Percentiles rank a stretch among this genome's conserved stretches.
phyloP scores from a whole-genome alignment of 129 eudicot species.

The Flaveria trinervia region DNA sequence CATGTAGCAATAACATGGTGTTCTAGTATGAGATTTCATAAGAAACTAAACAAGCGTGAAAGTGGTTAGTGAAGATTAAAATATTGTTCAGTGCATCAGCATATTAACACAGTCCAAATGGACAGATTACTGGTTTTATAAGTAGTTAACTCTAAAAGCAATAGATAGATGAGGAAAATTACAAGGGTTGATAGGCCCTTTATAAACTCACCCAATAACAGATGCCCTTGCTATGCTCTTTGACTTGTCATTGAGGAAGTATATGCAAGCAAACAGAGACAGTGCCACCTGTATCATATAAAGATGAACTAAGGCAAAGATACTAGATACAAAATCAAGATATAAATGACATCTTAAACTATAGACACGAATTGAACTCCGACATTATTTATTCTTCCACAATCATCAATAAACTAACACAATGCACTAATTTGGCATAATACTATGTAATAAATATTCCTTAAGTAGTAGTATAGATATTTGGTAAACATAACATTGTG shows the following conservation, averaged over 20 bases:
- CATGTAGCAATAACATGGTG: neutral
- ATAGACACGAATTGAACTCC: neutral
- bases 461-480: neutral
- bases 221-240: constrained; percentile 74
- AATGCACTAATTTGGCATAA: neutral
- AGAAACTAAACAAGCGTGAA: neutral
- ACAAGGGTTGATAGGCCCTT: neutral
- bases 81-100: neutral
- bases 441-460: neutral
- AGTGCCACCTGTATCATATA: constrained; percentile 52
- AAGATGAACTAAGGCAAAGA: constrained; percentile 13
- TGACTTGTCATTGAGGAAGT: constrained; percentile 83
- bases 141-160: constrained; percentile 1
- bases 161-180: neutral
- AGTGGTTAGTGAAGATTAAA: neutral
- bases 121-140: neutral
- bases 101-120: neutral
- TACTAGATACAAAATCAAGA: constrained; percentile 14
- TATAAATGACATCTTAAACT: neutral
- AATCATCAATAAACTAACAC: neutral
- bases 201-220: constrained; percentile 60
- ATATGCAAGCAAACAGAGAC: constrained; percentile 75
- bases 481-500: neutral
- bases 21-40: neutral
- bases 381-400: constrained; percentile 3